Conservation (phyloP, 805 yeast species). For the Hanseniaspora thailandica region DNA sequence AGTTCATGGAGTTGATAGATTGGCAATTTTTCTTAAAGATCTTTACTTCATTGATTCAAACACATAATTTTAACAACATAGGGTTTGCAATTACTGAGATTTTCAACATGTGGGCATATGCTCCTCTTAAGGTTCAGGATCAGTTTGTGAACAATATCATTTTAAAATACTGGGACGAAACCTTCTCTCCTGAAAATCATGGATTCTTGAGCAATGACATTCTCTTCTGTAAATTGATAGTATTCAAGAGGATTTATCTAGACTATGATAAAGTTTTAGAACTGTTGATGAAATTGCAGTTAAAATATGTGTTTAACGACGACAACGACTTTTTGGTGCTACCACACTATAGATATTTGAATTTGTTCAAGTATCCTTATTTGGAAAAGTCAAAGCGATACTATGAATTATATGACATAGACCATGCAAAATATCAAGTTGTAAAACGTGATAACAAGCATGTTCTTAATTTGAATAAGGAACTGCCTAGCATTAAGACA, state of each 20-base stretch:
- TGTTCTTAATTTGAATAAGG: background rate
- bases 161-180: background rate
- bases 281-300: background rate
- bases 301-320: background rate
- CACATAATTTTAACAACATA: conserved; percentile 1
- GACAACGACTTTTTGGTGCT: background rate
- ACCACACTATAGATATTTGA: conserved; percentile 3
- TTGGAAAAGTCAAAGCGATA: background rate
- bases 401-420: background rate
- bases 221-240: conserved; percentile 3
- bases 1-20: background rate
- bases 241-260: background rate
- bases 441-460: background rate
- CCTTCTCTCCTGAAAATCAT: conserved; percentile 6
- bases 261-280: background rate
- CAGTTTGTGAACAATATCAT: background rate
- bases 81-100: background rate
- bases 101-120: conserved; percentile 1
- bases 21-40: background rate
- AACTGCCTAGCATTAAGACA: background rate
- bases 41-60: background rate
- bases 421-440: background rate
- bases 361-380: conserved; percentile 1
- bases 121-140: background rate
- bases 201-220: conserved; percentile 4